Percentiles rank a stretch among this genome's conserved stretches.
phyloP scores from a whole-genome alignment of 1,284 basidiomycete species.

The Leccinum fuscescens region DNA sequence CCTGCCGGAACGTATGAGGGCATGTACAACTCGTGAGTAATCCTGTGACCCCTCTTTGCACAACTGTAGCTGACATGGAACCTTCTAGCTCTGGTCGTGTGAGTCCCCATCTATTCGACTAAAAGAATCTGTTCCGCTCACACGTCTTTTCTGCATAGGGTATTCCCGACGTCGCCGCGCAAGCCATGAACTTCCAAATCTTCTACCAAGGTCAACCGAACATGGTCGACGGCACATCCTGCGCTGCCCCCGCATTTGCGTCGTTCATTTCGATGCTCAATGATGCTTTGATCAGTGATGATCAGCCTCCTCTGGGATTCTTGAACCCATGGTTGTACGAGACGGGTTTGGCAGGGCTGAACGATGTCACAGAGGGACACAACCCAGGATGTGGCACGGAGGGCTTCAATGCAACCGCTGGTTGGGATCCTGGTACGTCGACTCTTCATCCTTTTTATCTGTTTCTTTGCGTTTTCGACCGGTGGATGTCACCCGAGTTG shows the following conservation, averaged over 20 bases:
- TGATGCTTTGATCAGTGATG: constrained; percentile 50
- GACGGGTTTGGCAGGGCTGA: constrained; percentile 37
- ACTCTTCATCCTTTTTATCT: background rate
- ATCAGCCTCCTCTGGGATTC: constrained; percentile 51
- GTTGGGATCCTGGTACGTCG: constrained; percentile 45
- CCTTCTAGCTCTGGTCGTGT: constrained; percentile 36
- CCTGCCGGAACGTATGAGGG: constrained; percentile 51
- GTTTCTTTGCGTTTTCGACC: background rate
- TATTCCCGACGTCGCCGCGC: constrained; percentile 63
- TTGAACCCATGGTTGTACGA: constrained; percentile 59
- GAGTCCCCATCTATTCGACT: background rate
- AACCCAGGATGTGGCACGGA: constrained; percentile 58
- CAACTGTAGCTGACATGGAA: background rate
- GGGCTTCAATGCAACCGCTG: constrained; percentile 46
- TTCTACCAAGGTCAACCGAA: constrained; percentile 10
- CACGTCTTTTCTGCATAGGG: constrained; percentile 32
- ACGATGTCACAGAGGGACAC: constrained; percentile 52
- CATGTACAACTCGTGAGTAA: constrained; percentile 53
- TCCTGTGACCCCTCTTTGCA: background rate
- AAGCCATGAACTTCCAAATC: constrained; percentile 25
- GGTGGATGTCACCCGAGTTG: background rate
- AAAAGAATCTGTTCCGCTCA: constrained; percentile 34
- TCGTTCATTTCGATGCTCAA: constrained; percentile 57
- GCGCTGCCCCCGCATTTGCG: constrained; percentile 27
- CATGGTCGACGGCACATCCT: constrained; percentile 49